These are phyloP conservation scores for Backusella westeae DNA, from an alignment of 192 early-diverging fungal genomes.

Conservation along the genomic window DNA sequence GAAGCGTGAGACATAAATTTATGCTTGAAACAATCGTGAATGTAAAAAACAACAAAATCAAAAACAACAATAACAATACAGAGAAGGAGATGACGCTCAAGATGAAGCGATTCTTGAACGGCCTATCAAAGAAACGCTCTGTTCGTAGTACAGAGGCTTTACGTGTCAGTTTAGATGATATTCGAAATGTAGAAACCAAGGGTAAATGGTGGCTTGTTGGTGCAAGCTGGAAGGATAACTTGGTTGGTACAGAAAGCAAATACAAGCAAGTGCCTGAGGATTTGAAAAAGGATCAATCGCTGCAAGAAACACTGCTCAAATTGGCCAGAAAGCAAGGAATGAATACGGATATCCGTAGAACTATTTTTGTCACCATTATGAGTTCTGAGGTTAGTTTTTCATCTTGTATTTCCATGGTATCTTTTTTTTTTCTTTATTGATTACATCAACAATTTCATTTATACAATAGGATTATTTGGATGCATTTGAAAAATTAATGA, in stretches of 20 bases:
- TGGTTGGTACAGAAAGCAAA: slow-evolving; percentile 49
- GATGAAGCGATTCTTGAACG: slow-evolving; percentile 79
- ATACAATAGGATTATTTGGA: slow-evolving; percentile 80
- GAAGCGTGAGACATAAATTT: slow-evolving; percentile 73
- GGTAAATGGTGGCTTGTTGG: slow-evolving; percentile 99
- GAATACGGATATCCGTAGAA: slow-evolving; percentile 94
- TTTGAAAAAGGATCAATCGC: slow-evolving; percentile 38
- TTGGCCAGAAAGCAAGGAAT: slow-evolving; percentile 87
- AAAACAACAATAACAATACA: slow-evolving; percentile 46
- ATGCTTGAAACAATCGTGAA: slow-evolving; percentile 94
- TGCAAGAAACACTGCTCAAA: slow-evolving; percentile 64
- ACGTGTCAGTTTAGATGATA: slow-evolving; percentile 82
- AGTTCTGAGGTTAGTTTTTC: slow-evolving; percentile 67
- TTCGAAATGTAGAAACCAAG: slow-evolving; percentile 74
- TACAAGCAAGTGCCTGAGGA: slow-evolving; percentile 38
- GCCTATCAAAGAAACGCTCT: slow-evolving; percentile 57
- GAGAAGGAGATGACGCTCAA: slow-evolving; percentile 63
- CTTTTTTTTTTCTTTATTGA: background rate
- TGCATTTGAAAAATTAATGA: slow-evolving; percentile 82
- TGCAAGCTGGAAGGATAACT: slow-evolving; percentile 84
- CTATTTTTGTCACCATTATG: slow-evolving; percentile 91
- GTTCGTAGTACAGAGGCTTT: slow-evolving; percentile 70
- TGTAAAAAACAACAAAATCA: slow-evolving; percentile 90
- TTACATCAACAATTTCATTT: background rate
- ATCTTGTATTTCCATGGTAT: background rate